Evolutionary conservation across 2,329 filamentous ascomycete genomes (phyloP), one percentile per base, ranked within the genome.

Genomic region (Cordyceps tenuipes): DNA sequence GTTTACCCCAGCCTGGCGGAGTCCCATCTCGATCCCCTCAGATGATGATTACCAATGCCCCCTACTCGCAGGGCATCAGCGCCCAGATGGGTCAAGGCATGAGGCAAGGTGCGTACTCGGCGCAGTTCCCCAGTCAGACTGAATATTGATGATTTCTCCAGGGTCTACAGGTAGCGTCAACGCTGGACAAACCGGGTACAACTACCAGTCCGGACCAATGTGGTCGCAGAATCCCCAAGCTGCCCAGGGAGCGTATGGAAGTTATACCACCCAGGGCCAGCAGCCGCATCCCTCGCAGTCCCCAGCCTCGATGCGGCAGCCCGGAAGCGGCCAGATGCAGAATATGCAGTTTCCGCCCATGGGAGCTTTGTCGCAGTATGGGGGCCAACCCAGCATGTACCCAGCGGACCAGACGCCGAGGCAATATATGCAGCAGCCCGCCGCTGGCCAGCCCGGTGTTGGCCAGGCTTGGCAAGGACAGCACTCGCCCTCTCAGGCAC

Each of bases 21-120:
- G 75, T 82, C n/a, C 74, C 82, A 7, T 82, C 83, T 63, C 84
- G 86, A 66, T 84, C 83, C 65, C 82, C 82, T 15, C 85, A 87
- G 70, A 78, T 85, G 76, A 84, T 88, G 81, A 84, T 85, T 80
- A 80, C 81, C 65, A 82, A 72, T 66, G 82, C 76, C 63, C 79
- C 83, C 1, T 95, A 91, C 73, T 84, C 86, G 58, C 88, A 87
- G 68, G 82, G 89, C 58, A 78, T 86, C 55, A 86, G 89, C 68
- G 82, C 87, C 68, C 80, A 86, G 44, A 84, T 91, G 69, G 82
- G 82, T 34, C 88, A 90, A 70, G 87, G 90, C 26, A 85, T 79
- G 26, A 85, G 91, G 72, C 84, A 89, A 73, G 81, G 82, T 69
- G 86, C 88, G 75, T 82, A 83, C 64, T 83, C 65, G 58, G 68